Evolutionary conservation across 1,139 yeast species (phyloP).

Genomic region (Scheffersomyces insectosa): DNA sequence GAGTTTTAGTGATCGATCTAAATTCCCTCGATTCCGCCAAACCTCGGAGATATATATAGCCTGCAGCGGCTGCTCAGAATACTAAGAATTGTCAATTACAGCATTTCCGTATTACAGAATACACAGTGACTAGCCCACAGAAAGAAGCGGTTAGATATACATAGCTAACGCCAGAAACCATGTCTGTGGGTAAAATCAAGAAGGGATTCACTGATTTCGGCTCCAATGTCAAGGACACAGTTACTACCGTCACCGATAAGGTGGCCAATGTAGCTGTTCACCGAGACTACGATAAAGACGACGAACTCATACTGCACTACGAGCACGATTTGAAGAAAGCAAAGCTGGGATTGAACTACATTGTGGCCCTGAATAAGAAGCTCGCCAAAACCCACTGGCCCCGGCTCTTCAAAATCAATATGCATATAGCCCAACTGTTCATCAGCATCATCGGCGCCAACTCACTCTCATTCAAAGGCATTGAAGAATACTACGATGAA

Average conservation of each 20-base stretch:
- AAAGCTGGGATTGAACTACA: constrained; percentile 44
- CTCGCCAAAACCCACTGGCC: constrained; percentile 38
- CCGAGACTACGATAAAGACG: constrained; percentile 36
- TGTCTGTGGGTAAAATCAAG: constrained; percentile 10
- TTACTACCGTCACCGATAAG: constrained; percentile 11
- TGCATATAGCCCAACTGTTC: constrained; percentile 33
- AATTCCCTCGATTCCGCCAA: too few relatives aligned
- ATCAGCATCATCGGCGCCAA: constrained; percentile 36
- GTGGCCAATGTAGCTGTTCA: constrained; percentile 5
- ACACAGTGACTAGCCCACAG: too few relatives aligned
- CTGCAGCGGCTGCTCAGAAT: too few relatives aligned
- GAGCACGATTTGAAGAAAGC: constrained; percentile 45
- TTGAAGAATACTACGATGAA: constrained; percentile 40
- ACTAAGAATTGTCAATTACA: neutral
- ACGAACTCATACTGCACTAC: constrained; percentile 43
- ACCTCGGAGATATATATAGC: too few relatives aligned
- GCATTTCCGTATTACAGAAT: neutral
- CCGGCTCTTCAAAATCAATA: constrained; percentile 32
- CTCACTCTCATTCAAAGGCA: constrained; percentile 44
- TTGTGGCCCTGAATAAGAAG: constrained; percentile 35
- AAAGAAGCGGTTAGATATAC: too few relatives aligned
- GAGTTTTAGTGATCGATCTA: too few relatives aligned
- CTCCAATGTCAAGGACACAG: constrained; percentile 17
- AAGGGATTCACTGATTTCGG: constrained; percentile 15
- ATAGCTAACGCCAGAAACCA: neutral